Conservation (phyloP, 495 filamentous ascomycete species). For the Penicillium robsamsonii region DNA sequence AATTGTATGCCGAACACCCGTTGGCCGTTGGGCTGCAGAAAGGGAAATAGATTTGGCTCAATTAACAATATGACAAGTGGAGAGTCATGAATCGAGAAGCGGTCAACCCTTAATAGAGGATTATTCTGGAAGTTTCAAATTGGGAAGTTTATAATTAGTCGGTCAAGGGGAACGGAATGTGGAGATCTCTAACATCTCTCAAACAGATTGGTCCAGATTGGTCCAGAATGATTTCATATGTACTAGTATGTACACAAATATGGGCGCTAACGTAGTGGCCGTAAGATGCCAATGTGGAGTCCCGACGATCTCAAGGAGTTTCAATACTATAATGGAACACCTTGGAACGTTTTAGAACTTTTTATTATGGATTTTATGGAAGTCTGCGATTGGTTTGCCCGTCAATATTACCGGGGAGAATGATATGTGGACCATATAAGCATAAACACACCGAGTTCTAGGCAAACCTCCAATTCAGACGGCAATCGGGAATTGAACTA, state of each 20-base stretch:
- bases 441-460: neutral
- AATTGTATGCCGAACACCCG: conserved; percentile 21
- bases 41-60: neutral
- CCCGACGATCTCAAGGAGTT: neutral
- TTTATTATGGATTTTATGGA: conserved; percentile 1
- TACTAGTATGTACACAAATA: neutral
- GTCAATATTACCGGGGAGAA: neutral
- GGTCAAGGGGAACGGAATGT: conserved; percentile 8
- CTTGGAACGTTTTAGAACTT: neutral
- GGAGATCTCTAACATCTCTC: too few species aligned
- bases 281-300: conserved; percentile 2
- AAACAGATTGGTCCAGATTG: neutral
- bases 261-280: conserved; percentile 7
- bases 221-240: conserved; percentile 13
- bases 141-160: conserved; percentile 2
- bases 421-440: neutral
- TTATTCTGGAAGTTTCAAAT: conserved; percentile 6
- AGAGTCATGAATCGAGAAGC: conserved; percentile 19
- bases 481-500: conserved; percentile 5
- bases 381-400: neutral
- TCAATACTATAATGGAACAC: neutral
- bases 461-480: neutral
- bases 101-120: conserved; percentile 10
- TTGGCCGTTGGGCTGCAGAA: conserved; percentile 18
- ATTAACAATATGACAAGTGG: conserved; percentile 18